These are phyloP conservation scores for Pholiota molesta DNA, from an alignment of 768 basidiomycete species.

Conservation along the genomic window DNA sequence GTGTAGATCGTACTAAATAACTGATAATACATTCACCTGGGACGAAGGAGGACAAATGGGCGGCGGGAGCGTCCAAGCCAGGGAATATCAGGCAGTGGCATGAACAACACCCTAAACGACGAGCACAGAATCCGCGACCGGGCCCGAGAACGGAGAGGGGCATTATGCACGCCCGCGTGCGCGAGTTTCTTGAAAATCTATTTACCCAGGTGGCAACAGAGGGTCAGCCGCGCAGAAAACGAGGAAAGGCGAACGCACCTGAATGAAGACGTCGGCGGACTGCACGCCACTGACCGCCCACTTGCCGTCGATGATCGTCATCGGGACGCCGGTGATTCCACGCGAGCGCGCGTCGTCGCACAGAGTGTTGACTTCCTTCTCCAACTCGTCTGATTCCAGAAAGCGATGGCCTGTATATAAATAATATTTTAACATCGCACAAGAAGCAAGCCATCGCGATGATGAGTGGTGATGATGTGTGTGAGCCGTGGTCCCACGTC, in stretches of 20 bases:
- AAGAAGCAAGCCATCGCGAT: background rate
- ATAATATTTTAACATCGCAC: background rate
- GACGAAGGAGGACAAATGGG: background rate
- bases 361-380: slow-evolving; percentile 64
- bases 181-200: slow-evolving; percentile 58
- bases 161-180: slow-evolving; percentile 33
- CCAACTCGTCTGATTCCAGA: slow-evolving; percentile 65
- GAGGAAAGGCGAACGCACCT: slow-evolving; percentile 35
- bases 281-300: slow-evolving; percentile 81
- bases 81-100: background rate
- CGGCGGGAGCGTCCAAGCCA: background rate
- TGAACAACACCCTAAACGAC: slow-evolving; percentile 22
- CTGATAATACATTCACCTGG: slow-evolving; percentile 11
- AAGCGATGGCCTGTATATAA: slow-evolving; percentile 59
- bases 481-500: background rate
- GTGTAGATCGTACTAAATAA: slow-evolving; percentile 6
- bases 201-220: background rate
- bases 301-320: slow-evolving; percentile 77
- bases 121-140: slow-evolving; percentile 34
- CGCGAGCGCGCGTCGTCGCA: slow-evolving; percentile 62
- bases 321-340: slow-evolving; percentile 79
- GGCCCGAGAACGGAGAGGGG: slow-evolving; percentile 38
- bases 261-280: slow-evolving; percentile 67
- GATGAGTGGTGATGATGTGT: background rate
- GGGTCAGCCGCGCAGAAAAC: background rate